A percentile compares a stretch with the other conserved stretches of the same genome.
phyloP scores from a whole-genome alignment of 441 rosid species.

The Populus trichocarpa region DNA sequence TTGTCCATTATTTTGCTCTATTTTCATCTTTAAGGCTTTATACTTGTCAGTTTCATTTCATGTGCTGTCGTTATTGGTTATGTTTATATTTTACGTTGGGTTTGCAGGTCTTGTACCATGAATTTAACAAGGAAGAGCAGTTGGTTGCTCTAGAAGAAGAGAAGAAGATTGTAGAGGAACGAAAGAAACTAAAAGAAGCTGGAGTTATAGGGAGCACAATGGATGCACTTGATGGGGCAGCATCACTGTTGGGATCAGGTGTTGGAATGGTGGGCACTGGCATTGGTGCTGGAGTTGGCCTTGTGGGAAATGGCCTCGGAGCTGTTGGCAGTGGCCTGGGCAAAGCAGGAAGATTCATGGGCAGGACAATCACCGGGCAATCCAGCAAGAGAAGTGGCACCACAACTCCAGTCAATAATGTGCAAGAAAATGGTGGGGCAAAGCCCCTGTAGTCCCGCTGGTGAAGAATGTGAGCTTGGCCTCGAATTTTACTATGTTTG shows the following conservation, averaged over 20 bases:
- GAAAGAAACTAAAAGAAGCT: slow-evolving; percentile 85
- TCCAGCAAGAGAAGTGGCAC: slow-evolving; percentile 63
- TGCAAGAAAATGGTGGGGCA: slow-evolving; percentile 59
- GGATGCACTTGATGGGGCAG: slow-evolving; percentile 86
- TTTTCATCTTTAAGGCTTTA: not conserved
- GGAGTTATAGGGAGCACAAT: slow-evolving; percentile 90
- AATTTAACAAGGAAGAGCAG: slow-evolving; percentile 81
- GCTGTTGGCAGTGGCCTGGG: slow-evolving; percentile 74
- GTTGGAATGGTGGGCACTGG: slow-evolving; percentile 56
- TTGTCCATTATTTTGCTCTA: not conserved
- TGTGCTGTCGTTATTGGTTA: not conserved
- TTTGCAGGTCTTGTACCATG: slow-evolving; percentile 64
- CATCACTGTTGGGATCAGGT: slow-evolving; percentile 45
- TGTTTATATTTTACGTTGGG: slow-evolving; percentile 9
- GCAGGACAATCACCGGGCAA: slow-evolving; percentile 85
- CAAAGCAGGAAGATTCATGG: slow-evolving; percentile 92
- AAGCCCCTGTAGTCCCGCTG: slow-evolving; percentile 29
- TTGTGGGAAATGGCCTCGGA: slow-evolving; percentile 76
- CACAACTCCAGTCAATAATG: slow-evolving; percentile 54
- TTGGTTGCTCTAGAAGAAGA: slow-evolving; percentile 77
- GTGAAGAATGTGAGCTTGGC: slow-evolving; percentile 12
- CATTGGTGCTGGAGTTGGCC: slow-evolving; percentile 56
- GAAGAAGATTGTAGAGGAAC: slow-evolving; percentile 75
- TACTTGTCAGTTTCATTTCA: not conserved
- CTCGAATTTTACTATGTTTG: too few species aligned